A percentile compares a stretch with the other conserved stretches of the same genome.
These are phyloP conservation scores for Termitomyces sp. DNA, from an alignment of 768 basidiomycete genomes.

Conservation along the genomic window DNA sequence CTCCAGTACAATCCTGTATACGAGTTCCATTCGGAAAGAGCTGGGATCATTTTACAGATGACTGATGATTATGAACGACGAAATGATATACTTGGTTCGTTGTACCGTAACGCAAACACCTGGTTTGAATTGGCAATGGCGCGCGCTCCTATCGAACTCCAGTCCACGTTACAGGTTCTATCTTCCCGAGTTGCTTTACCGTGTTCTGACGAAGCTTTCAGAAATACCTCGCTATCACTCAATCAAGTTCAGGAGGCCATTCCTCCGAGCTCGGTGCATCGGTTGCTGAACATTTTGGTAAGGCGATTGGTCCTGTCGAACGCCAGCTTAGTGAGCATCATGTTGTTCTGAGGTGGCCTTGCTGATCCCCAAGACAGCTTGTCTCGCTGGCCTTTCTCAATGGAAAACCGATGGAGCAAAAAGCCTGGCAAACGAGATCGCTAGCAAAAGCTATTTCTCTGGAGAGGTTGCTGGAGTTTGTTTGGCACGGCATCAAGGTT, in stretches of 20 bases:
- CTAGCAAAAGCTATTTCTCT: constrained; percentile 84
- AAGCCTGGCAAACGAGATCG: constrained; percentile 76
- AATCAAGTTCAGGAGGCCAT: constrained; percentile 62
- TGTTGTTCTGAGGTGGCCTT: neutral
- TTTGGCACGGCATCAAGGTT: constrained; percentile 61
- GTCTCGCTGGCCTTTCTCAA: constrained; percentile 44
- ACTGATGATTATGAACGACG: constrained; percentile 83
- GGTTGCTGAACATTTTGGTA: constrained; percentile 81
- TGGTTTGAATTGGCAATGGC: constrained; percentile 89
- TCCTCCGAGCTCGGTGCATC: constrained; percentile 89
- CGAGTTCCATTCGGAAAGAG: constrained; percentile 75
- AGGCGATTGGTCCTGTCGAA: constrained; percentile 71
- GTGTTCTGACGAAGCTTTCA: constrained; percentile 22
- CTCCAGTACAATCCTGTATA: constrained; percentile 84
- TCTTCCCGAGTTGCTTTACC: constrained; percentile 1
- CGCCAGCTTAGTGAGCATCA: constrained; percentile 62
- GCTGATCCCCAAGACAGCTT: constrained; percentile 30
- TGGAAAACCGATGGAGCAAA: constrained; percentile 82
- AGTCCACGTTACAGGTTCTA: constrained; percentile 83
- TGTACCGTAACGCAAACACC: constrained; percentile 65
- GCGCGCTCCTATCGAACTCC: constrained; percentile 87
- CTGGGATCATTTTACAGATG: constrained; percentile 68
- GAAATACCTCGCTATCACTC: constrained; percentile 84
- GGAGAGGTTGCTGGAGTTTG: constrained; percentile 84
- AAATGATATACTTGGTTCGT: constrained; percentile 73